Evolutionary conservation across 2,329 filamentous ascomycete genomes (phyloP), one percentile per base, ranked within the genome.

Genomic region (Fragosphaeria purpurea): DNA sequence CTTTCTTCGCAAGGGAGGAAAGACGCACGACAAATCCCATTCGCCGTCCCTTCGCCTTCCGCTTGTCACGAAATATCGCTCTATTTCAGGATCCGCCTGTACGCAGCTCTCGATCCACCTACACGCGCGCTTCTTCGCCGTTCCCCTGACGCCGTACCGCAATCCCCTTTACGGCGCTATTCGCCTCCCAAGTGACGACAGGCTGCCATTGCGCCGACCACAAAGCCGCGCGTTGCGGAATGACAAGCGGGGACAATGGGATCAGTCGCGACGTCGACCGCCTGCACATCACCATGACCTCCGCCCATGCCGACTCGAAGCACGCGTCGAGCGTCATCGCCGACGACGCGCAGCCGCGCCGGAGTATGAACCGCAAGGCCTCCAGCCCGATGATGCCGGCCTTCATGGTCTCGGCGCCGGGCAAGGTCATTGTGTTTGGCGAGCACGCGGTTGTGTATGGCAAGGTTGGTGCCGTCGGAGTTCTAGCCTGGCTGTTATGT

Each of bases 371-470:
- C 46, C 76, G 80, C 63, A 83, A 79, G 59, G 68, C 73, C 54
- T 83, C 80, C 9, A 79, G 70, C 50, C 80, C 80, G 4, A 80
- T 84, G 80, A 80, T 93, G 69, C 90, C 91, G 42, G 74, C 90
- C 54, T 98, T 98, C 65, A 95, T 98, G 87, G 90, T 97, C 51
- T 97, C 93, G 12, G 91, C 94, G 3, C 93, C 93, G 0, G 94
- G 91, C 56, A 98, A 98, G 67, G 93, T 96, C 63, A 98, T 98
- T 65, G 88, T 97, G 48, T 97, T 91, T 70, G 93, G 93, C 58
- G 93, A 98, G 67, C 93, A 98, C 71, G 86, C 93, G 3, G 93
- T 97, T n/a, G 93, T 98, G 22, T 82, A 98, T 63, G 90, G 90
- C 63, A 97, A 96, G 79, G 86, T 87, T 70, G 50, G 69, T 59